Conservation (phyloP, 768 basidiomycete species). For the Phaeotremella skinneri region DNA sequence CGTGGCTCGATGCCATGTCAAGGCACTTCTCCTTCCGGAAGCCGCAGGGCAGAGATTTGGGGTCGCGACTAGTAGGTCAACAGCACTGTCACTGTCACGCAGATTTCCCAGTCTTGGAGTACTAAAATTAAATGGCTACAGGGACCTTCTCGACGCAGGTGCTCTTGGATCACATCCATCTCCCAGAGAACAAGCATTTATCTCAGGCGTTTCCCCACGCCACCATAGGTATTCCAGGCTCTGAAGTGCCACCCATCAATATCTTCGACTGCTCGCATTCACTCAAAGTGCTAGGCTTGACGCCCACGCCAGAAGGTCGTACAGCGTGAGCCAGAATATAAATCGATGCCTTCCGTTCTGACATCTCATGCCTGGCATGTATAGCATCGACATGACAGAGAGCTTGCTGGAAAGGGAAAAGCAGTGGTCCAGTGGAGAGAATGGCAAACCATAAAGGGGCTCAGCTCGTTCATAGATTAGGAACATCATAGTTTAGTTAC, state of each 20-base stretch:
- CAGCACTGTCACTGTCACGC: not conserved
- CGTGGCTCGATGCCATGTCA: slow-evolving; percentile 16
- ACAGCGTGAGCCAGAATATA: slow-evolving; percentile 17
- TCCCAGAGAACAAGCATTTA: not conserved
- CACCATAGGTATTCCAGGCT: slow-evolving; percentile 4
- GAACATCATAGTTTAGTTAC: too few species aligned
- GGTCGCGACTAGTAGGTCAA: slow-evolving; percentile 13
- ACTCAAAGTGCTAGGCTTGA: slow-evolving; percentile 3
- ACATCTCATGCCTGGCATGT: too few species aligned
- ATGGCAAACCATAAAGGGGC: too few species aligned
- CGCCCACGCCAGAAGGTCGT: slow-evolving; percentile 1
- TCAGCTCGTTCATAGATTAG: too few species aligned
- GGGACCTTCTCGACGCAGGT: slow-evolving; percentile 18
- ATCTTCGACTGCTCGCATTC: slow-evolving; percentile 18
- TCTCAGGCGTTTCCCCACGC: slow-evolving; percentile 6
- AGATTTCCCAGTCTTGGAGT: not conserved
- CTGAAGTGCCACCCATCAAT: slow-evolving; percentile 12
- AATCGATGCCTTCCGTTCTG: not conserved
- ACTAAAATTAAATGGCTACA: not conserved
- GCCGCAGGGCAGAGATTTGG: slow-evolving; percentile 19
- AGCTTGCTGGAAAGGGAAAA: slow-evolving; percentile 11
- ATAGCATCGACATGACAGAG: slow-evolving; percentile 18
- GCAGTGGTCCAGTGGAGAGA: too few species aligned
- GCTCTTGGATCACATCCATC: slow-evolving; percentile 8
- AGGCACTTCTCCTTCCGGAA: slow-evolving; percentile 11